Conservation (phyloP, 192 early-diverging fungal species). For the Coemansia sp. region DNA sequence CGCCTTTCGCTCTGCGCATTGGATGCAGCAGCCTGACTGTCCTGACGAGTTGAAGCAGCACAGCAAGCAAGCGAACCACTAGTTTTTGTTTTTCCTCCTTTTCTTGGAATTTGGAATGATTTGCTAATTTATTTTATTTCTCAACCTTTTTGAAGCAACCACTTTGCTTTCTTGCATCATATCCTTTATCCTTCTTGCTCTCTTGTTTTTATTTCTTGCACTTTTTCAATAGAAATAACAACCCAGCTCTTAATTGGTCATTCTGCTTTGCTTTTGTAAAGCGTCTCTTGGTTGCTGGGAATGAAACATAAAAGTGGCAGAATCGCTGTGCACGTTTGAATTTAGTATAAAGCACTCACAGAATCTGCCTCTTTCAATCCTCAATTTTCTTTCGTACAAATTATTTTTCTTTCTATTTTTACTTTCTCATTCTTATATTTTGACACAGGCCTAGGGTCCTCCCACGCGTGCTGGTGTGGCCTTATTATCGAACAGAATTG, state of each 20-base stretch:
- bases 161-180: neutral
- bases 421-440: neutral
- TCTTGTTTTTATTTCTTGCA: slow-evolving; percentile 4
- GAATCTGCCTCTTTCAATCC: too few species aligned
- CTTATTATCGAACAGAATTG: neutral
- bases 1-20: slow-evolving; percentile 67
- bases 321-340: too few species aligned
- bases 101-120: slow-evolving; percentile 2
- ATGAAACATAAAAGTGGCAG: too few species aligned
- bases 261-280: too few species aligned
- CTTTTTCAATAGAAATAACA: neutral
- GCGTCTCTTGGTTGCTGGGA: too few species aligned
- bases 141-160: neutral
- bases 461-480: too few species aligned
- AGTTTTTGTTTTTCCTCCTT: too few species aligned
- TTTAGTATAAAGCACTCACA: too few species aligned
- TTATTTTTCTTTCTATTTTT: too few species aligned
- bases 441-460: neutral
- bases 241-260: neutral
- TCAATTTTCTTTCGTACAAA: too few species aligned
- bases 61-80: neutral
- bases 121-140: neutral
- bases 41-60: slow-evolving; percentile 51
- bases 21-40: slow-evolving; percentile 67
- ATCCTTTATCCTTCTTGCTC: neutral